Conservation (phyloP, 192 early-diverging fungal species). For the Umbelopsis isabellina region DNA sequence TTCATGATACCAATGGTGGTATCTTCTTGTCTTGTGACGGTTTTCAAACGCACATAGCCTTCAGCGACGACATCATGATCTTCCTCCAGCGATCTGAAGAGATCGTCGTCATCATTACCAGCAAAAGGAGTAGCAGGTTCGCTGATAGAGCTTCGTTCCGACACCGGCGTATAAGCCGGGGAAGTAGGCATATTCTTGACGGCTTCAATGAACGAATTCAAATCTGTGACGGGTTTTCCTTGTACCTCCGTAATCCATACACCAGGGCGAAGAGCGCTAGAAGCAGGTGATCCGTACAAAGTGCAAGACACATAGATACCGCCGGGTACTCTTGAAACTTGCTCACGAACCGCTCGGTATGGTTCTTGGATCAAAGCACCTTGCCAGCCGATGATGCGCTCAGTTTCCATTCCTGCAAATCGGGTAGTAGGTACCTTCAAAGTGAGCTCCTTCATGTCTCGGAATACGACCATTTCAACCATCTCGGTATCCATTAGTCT, state of each 20-base stretch:
- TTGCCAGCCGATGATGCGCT: slow-evolving; percentile 79
- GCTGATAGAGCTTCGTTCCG: slow-evolving; percentile 10
- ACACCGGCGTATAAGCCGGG: slow-evolving; percentile 39
- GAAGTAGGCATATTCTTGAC: slow-evolving; percentile 46
- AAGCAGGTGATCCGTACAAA: slow-evolving; percentile 64
- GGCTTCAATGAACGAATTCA: slow-evolving; percentile 64
- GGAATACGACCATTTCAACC: slow-evolving; percentile 67
- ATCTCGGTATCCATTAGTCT: slow-evolving; percentile 44
- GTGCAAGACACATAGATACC: slow-evolving; percentile 56
- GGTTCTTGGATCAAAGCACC: slow-evolving; percentile 79
- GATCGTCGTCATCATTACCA: slow-evolving; percentile 14
- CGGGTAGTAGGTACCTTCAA: slow-evolving; percentile 68
- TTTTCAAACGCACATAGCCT: slow-evolving; percentile 57
- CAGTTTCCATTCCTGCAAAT: slow-evolving; percentile 55
- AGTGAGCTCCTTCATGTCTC: slow-evolving; percentile 68
- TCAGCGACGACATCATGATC: slow-evolving; percentile 45
- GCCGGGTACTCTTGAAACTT: slow-evolving; percentile 57
- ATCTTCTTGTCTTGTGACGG: slow-evolving; percentile 49
- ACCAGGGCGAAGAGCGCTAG: slow-evolving; percentile 52
- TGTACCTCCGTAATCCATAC: slow-evolving; percentile 73
- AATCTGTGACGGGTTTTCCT: slow-evolving; percentile 48
- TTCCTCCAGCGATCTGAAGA: background rate
- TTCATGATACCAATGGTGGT: slow-evolving; percentile 68
- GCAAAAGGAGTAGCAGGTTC: background rate
- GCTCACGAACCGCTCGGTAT: slow-evolving; percentile 55